A percentile compares a stretch with the other conserved stretches of the same genome.
Conservation (phyloP, 371 early-diverging fungal genomes). For the Paraphysoderma sedebokerense region DNA sequence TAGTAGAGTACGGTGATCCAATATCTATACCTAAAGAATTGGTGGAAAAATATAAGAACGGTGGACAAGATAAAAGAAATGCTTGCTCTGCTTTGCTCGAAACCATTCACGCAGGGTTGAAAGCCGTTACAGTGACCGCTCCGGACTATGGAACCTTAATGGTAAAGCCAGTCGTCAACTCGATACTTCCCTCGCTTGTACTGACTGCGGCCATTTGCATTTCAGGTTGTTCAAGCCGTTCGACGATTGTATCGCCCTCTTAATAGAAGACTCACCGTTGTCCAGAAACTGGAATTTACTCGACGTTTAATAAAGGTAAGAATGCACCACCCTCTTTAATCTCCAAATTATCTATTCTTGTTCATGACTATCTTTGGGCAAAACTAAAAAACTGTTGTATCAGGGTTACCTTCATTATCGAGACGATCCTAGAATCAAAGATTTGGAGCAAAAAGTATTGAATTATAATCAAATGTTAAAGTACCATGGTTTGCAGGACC, state of each 20-base stretch:
- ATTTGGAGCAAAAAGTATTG: conserved; percentile 47
- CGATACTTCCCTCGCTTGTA: neutral
- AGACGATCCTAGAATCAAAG: conserved; percentile 60
- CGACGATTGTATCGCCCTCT: conserved; percentile 82
- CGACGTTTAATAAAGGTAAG: conserved; percentile 58
- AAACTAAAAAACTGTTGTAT: neutral
- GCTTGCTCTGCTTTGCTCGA: conserved; percentile 63
- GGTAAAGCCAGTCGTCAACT: conserved; percentile 18
- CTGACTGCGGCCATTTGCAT: neutral
- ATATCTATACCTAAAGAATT: conserved; percentile 49
- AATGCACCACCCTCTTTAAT: neutral
- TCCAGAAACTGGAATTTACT: conserved; percentile 72
- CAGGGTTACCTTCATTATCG: conserved; percentile 63
- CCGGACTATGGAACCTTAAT: conserved; percentile 85
- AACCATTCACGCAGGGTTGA: conserved; percentile 52
- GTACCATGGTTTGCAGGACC: conserved; percentile 85
- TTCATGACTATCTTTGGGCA: neutral
- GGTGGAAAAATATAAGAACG: conserved; percentile 60
- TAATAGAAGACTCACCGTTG: conserved; percentile 58
- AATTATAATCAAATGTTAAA: conserved; percentile 75
- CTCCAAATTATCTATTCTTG: neutral
- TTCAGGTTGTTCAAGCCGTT: conserved; percentile 75
- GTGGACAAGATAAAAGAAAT: conserved; percentile 61
- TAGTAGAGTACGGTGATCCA: conserved; percentile 86
- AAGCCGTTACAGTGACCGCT: conserved; percentile 73